Evolutionary conservation across 2,329 filamentous ascomycete genomes (phyloP), one percentile per base, ranked within the genome.

Genomic region (Pyricularia sp.): DNA sequence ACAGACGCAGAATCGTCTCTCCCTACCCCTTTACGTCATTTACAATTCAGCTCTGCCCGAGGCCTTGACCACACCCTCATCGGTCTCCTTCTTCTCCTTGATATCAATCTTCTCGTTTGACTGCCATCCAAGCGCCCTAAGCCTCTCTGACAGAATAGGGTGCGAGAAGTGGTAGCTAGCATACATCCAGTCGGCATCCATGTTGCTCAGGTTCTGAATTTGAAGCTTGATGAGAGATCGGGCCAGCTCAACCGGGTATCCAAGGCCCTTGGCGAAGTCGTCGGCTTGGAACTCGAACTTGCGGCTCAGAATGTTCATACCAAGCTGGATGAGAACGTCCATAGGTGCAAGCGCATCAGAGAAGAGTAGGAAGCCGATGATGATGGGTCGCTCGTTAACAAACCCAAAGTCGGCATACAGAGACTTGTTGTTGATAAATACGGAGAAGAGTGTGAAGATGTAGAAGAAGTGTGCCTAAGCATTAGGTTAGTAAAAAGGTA

Each of bases 121-220:
- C 73, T 88, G 87, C 93, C 93, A 99, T 69, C 90, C 88, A 67
- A 99, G 83, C 1, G 93, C 94, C 76, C 90, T 91, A 71, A 99
- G 82, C 72, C 94, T 87, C 83, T 99, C 96, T 1, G 93, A 90
- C 69, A 99, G 81, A 70, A 97, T 97, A 0, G 94, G 94, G 78
- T 99, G 94, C 28, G 93, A 97, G 82, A 96, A 97, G 79, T 99
- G 93, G 82, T 97, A 99, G 78, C 89, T 96, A 64, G 94, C 94
- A 77, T 96, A 99, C 84, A 97, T 87, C 89, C 90, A 96, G 78
- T 99, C 96, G 31, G 94, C 94, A 72, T 99, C 94, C 93, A 99
- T 97, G 67, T 91, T 96, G 77, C 91, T 96, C 70, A 99, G 83
- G 75, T 99, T 99, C 81, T 97, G 93, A 72, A 97, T 91, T 78